Evolutionary conservation across 345 rosid genomes (phyloP).

Genomic region (Excoecaria agallocha): DNA sequence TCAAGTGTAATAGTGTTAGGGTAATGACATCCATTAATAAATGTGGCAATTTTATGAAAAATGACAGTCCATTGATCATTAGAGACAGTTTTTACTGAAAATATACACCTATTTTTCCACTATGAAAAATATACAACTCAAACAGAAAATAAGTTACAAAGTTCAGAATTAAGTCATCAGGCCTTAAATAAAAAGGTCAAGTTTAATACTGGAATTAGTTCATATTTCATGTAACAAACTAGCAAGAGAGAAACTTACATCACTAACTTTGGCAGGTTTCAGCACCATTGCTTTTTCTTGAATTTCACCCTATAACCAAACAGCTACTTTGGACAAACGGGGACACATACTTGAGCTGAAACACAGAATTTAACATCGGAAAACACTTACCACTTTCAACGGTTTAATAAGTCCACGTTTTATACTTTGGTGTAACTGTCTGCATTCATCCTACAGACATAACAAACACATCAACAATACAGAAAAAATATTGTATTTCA

Average conservation of each 20-base stretch:
- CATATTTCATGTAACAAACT: slow-evolving; percentile 3
- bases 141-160: neutral
- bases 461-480: slow-evolving; percentile 19
- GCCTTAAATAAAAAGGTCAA: neutral
- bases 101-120: neutral
- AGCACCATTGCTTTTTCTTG: slow-evolving; percentile 60
- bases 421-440: slow-evolving; percentile 55
- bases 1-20: neutral
- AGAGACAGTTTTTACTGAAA: neutral
- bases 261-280: slow-evolving; percentile 57
- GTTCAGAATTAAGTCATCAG: neutral
- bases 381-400: slow-evolving; percentile 64
- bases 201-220: neutral
- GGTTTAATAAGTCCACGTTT: slow-evolving; percentile 64
- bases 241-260: slow-evolving; percentile 46
- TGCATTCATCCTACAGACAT: slow-evolving; percentile 79
- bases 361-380: slow-evolving; percentile 14
- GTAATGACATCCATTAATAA: neutral
- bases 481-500: neutral
- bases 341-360: slow-evolving; percentile 6
- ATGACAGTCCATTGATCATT: neutral
- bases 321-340: neutral
- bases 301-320: slow-evolving; percentile 66
- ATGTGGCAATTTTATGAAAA: no score
- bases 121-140: neutral